Conservation (phyloP, 441 rosid genomes). For the Adansonia grandidieri region DNA sequence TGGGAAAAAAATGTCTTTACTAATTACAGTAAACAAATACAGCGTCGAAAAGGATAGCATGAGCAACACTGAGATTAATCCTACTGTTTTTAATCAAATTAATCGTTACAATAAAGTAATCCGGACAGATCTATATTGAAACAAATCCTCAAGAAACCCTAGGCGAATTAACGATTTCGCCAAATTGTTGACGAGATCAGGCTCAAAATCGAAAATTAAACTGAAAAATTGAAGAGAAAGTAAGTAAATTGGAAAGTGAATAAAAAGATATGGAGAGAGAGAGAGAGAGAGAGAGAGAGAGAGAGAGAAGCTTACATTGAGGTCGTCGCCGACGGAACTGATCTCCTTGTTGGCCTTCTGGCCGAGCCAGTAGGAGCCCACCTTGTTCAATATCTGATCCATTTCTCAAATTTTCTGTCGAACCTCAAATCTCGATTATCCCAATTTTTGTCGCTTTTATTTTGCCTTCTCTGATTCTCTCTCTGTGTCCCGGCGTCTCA, state of each 20-base stretch:
- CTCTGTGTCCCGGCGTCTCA: neutral
- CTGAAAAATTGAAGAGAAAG: neutral
- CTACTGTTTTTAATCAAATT: neutral
- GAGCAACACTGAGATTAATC: neutral
- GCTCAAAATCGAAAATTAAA: neutral
- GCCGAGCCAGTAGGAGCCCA: slow-evolving; percentile 15
- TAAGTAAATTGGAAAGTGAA: neutral
- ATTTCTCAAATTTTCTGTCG: neutral
- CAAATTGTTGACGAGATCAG: neutral
- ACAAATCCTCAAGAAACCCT: neutral
- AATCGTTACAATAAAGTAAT: neutral
- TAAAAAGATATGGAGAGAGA: no score
- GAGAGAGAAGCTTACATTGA: neutral
- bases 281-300: no score
- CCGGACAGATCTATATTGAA: neutral
- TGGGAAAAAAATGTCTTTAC: neutral
- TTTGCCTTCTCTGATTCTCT: neutral
- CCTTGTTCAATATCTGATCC: slow-evolving; percentile 16
- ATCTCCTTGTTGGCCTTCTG: slow-evolving; percentile 18
- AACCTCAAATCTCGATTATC: slow-evolving; percentile 7
- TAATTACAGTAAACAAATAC: neutral
- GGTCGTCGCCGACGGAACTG: slow-evolving; percentile 11
- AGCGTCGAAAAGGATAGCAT: neutral
- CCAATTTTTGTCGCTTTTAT: no score
- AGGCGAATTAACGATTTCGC: neutral